Conservation (phyloP, 306 rosid species). For the Neltuma alba region DNA sequence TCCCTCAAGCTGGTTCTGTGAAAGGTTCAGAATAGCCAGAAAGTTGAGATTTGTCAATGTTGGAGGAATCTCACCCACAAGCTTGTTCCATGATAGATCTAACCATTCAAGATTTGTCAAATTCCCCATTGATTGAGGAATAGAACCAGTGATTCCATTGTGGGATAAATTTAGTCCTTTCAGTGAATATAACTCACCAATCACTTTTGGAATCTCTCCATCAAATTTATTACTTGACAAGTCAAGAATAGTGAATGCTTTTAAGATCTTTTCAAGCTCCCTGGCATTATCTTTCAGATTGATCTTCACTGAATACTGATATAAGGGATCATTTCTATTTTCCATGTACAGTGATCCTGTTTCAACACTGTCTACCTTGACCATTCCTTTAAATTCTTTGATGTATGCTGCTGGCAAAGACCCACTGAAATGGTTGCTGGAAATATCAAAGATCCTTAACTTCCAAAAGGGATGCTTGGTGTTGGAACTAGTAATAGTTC, state of each 20-base stretch:
- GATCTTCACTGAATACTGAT: neutral
- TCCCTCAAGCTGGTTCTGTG: conserved; percentile 19
- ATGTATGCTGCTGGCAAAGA: too few species aligned
- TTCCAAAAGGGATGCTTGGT: too few species aligned
- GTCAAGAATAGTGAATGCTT: conserved; percentile 11
- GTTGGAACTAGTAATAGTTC: too few species aligned
- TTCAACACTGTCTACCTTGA: too few species aligned
- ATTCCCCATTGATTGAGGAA: conserved; percentile 23
- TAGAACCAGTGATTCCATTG: conserved; percentile 22
- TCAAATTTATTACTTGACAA: conserved; percentile 24
- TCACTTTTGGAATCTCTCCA: conserved; percentile 29
- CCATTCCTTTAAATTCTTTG: too few species aligned
- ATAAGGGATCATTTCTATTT: too few species aligned
- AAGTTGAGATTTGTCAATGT: conserved; percentile 16
- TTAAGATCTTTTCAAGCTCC: neutral
- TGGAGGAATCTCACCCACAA: neutral
- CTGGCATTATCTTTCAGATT: neutral
- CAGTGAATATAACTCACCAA: neutral
- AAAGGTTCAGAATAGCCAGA: neutral
- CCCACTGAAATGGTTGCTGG: too few species aligned
- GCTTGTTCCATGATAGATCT: conserved; percentile 37
- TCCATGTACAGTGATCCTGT: too few species aligned
- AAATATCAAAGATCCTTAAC: too few species aligned
- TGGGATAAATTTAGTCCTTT: conserved; percentile 26
- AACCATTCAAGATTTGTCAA: conserved; percentile 34